Base-by-base conservation (phyloP, 257 asterid species). In the Schizonepeta tenuifolia region DNA sequence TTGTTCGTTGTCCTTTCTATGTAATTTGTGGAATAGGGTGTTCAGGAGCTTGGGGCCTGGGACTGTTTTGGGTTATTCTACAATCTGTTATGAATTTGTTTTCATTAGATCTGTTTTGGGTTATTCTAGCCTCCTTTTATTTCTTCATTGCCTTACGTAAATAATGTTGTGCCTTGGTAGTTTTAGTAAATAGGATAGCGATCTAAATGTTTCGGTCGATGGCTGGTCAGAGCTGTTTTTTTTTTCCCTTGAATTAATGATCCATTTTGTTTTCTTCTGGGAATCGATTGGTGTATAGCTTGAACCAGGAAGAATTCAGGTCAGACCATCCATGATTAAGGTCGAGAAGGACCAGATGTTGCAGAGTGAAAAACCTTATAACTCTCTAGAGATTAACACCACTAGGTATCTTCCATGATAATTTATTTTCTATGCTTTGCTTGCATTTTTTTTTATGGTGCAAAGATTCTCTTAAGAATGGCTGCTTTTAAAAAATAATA, bases 291-390 rank as follows among this genome's bases (percentile, higher is more conserved):
- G 53, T 80, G 7, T 31, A 63, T 72, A 93, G 98, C 89, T 90
- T 72, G 79, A 72, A 31, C 86, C 75, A 2, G 76, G 91, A 47
- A 85, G 78, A 40, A 87, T 93, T 86, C 96, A 90, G 74, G 75
- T 93, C 67, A 87, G 98, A 61, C 89, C 87, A 5, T 93, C 97
- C 65, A 93, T 93, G 98, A 77, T 90, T 49, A 93, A 93, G 86
- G 98, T 93, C 20, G 68, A 76, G 66, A 83, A 63, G 69, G 98
- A 90, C 74, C 20, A 13, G 15, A 46, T 14, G 15, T n/a, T 73
- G 38, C 56, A 76, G 4, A 24, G 26, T 57, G 55, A 72, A 36
- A 78, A 73, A 55, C 69, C 81, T 67, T 79, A 84, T 44, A 84
- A 89, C 81, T 90, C 98, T 5, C 72, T 93, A 66, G 96, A 93